A percentile compares a stretch with the other conserved stretches of the same genome.
These are phyloP conservation scores for Gilbertella persicaria DNA, from an alignment of 371 early-diverging fungal species.

Conservation along the genomic window DNA sequence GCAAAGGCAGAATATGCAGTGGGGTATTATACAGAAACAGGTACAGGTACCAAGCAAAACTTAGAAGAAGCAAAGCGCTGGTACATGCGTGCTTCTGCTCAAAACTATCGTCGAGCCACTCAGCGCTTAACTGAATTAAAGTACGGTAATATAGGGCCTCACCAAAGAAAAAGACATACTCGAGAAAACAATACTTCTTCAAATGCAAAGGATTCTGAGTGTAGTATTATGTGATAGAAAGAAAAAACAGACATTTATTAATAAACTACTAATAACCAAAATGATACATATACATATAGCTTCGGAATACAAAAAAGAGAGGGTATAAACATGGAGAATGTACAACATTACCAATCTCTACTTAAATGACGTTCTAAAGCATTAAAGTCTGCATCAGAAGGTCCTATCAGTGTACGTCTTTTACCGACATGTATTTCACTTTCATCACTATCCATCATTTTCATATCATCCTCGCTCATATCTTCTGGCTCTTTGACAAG, in stretches of 20 bases:
- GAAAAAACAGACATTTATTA: neutral
- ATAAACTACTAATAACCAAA: neutral
- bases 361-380: conserved; percentile 30
- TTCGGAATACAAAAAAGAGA: neutral
- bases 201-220: conserved; percentile 40
- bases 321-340: neutral
- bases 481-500: conserved; percentile 37
- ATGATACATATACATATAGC: neutral
- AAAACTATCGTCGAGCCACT: conserved; percentile 74
- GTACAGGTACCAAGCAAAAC: conserved; percentile 71
- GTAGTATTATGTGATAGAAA: conserved; percentile 38
- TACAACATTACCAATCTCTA: conserved; percentile 21
- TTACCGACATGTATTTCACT: conserved; percentile 13
- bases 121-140: conserved; percentile 75
- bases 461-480: conserved; percentile 33
- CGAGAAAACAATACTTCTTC: conserved; percentile 28
- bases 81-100: conserved; percentile 78
- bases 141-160: conserved; percentile 52
- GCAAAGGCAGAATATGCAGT: conserved; percentile 91
- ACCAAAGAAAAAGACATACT: conserved; percentile 37
- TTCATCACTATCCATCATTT: conserved; percentile 26
- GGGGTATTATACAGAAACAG: conserved; percentile 83
- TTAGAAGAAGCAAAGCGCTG: conserved; percentile 75
- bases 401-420: conserved; percentile 24
- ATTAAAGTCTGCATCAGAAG: conserved; percentile 17